These are phyloP conservation scores for Cercospora canescens DNA, from an alignment of 2,329 filamentous ascomycete genomes.

Conservation along the genomic window DNA sequence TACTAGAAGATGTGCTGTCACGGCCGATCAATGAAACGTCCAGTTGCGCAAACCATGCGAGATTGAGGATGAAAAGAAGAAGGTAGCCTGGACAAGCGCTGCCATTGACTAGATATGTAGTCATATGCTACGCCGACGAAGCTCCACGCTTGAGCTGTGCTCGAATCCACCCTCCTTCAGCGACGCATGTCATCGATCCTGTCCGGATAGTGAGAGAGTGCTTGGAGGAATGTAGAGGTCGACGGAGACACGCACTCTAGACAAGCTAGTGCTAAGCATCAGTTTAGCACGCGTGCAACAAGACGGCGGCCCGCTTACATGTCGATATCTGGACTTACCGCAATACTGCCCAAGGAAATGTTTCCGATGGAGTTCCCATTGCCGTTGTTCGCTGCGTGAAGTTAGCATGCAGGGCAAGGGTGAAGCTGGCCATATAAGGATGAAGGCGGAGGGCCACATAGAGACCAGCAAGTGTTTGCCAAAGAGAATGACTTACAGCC, in stretches of 20 bases:
- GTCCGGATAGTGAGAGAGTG: not conserved
- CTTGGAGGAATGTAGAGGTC: not conserved
- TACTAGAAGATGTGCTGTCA: not conserved
- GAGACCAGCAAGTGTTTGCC: too few relatives aligned
- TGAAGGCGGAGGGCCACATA: too few relatives aligned
- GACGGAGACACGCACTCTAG: conserved; percentile 4
- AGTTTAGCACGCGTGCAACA: not conserved
- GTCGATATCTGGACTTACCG: conserved; percentile 6
- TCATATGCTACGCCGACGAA: not conserved
- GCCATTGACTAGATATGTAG: not conserved
- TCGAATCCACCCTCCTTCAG: not conserved
- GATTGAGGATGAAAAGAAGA: not conserved
- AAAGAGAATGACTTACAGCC: not conserved
- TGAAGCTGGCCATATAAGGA: not conserved
- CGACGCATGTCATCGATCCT: not conserved
- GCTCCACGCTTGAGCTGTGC: not conserved
- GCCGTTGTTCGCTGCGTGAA: not conserved
- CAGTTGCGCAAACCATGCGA: not conserved
- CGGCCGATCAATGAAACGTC: not conserved
- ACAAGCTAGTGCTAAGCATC: not conserved
- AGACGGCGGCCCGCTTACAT: not conserved
- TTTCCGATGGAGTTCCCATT: conserved; percentile 7
- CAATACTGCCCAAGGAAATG: not conserved
- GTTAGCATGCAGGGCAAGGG: not conserved
- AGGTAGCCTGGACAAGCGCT: not conserved